A percentile compares a stretch with the other conserved stretches of the same genome.
Evolutionary conservation across 179 eudicot species (phyloP).

Genomic region (Carnegiea gigantea): DNA sequence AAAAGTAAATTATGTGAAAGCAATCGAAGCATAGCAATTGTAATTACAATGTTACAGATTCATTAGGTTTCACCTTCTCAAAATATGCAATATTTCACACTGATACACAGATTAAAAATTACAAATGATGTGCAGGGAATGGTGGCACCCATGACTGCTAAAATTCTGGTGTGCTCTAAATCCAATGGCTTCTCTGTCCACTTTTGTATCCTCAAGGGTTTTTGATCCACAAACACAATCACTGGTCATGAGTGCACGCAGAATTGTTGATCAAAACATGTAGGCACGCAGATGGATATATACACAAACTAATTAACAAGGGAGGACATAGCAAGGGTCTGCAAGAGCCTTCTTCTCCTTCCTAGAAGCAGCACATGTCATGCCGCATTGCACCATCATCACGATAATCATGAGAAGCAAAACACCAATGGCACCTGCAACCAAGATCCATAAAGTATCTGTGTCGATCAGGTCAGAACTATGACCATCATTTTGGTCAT

Average conservation of each 20-base stretch:
- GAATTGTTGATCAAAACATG: background rate
- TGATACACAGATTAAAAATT: no score
- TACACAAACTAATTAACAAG: conserved; percentile 10
- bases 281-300: background rate
- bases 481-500: background rate
- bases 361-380: conserved; percentile 1
- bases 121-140: no score
- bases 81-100: no score
- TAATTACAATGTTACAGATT: no score
- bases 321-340: conserved; percentile 22
- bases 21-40: no score
- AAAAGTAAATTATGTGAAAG: no score
- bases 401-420: conserved; percentile 12
- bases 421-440: conserved; percentile 24
- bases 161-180: no score
- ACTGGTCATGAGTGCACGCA: background rate
- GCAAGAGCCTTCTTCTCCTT: conserved; percentile 15
- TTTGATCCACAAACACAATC: background rate
- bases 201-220: no score
- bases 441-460: conserved; percentile 24
- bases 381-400: conserved; percentile 19
- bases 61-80: no score
- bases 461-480: background rate
- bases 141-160: no score
- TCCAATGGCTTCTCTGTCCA: no score